Base-by-base conservation (phyloP, 2,329 filamentous ascomycete genomes). In the Nemania sp. region DNA sequence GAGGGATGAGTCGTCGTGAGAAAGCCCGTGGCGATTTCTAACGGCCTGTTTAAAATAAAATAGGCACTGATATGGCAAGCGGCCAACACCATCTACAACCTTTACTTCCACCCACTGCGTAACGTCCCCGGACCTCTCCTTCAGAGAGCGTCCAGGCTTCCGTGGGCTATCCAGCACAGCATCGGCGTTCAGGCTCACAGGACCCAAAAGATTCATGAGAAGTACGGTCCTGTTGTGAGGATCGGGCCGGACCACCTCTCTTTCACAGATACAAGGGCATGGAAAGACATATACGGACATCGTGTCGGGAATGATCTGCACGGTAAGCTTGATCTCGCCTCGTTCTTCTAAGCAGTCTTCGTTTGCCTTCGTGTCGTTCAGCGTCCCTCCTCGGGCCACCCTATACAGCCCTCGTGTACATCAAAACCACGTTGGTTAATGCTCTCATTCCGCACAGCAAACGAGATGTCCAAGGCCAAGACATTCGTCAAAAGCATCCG, bases 211-310 rank as follows among this genome's bases (percentile, higher is more conserved):
- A 59, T 70, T 20, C 71, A 73, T 34, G 62, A 63, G 4, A 40
- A 42, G n/a, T 66, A 67, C 47, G 65, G 65, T n/a, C 55, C 62
- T 2, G 65, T 66, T 18, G 65, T 67, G 39, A 62, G 65, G 20
- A 65, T 65, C 29, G 62, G 59, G 12, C 70, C 72, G 5, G 62
- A 67, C 21, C 72, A 73, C 52, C 67, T 73, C 20, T 73, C 73
- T 4, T 74, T 72, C 60, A 68, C 70, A 2, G 68, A 72, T 46
- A 51, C 62, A 4, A 63, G 54, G 40, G 73, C 73, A 25, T 73
- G 69, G 67, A 73, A 72, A 50, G 73, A 75, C 29, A 75, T 75
- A 52, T 75, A 75, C 43, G 71, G 72, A 5, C 72, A 74, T 37
- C 70, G 68, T 15, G 60, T 70, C 35, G 70, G 70, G 4, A 40